A percentile compares a stretch with the other conserved stretches of the same genome.
These are phyloP conservation scores for Neocucurbitaria cava DNA, from an alignment of 2,329 filamentous ascomycete genomes.

Conservation along the genomic window DNA sequence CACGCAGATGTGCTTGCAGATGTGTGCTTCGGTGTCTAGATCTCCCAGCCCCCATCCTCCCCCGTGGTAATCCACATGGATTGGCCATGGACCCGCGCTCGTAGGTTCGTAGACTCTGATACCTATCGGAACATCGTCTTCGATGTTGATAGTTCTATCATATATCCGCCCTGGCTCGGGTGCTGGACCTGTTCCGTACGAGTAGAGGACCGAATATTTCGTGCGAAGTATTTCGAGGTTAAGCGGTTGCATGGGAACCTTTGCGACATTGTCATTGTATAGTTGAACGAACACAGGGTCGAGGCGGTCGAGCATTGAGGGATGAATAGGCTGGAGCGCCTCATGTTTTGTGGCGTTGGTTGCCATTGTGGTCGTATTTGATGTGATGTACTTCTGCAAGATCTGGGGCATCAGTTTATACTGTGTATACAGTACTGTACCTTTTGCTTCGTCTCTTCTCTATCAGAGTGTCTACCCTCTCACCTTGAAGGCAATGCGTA, in stretches of 20 bases:
- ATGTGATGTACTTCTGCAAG: neutral
- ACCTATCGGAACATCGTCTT: neutral
- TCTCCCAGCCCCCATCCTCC: neutral
- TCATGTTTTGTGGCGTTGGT: neutral
- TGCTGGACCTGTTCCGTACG: neutral
- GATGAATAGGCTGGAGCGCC: neutral
- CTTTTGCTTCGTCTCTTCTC: neutral
- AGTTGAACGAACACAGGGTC: neutral
- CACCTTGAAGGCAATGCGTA: neutral
- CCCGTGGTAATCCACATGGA: neutral
- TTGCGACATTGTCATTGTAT: neutral
- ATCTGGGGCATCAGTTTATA: neutral
- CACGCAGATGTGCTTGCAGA: neutral
- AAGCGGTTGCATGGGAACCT: neutral
- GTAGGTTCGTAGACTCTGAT: neutral
- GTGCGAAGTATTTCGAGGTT: neutral
- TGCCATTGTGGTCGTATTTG: neutral
- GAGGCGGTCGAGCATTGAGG: neutral
- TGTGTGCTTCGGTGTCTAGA: neutral
- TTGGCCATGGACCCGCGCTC: neutral
- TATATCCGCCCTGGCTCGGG: neutral
- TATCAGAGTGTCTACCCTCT: neutral
- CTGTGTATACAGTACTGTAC: neutral
- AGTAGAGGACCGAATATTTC: neutral
- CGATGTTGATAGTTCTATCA: neutral